These are phyloP conservation scores for Trichoderma reesei DNA, from an alignment of 495 filamentous ascomycete species.

Conservation along the genomic window DNA sequence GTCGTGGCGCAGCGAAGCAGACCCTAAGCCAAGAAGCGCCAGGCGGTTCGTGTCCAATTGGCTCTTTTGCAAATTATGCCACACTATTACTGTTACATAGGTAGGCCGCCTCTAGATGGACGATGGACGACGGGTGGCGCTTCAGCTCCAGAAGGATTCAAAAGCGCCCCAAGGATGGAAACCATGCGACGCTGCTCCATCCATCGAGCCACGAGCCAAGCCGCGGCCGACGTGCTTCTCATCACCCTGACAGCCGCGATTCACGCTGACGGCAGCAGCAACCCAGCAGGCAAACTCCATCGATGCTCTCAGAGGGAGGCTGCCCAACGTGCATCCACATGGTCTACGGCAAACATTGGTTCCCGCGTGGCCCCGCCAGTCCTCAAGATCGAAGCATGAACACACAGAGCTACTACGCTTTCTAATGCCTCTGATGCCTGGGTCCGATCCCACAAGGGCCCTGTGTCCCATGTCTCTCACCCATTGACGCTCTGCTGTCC, in stretches of 20 bases:
- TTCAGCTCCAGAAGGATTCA: slow-evolving; percentile 2
- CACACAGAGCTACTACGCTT: not conserved
- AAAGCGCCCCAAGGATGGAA: not conserved
- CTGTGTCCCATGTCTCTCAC: too few species aligned
- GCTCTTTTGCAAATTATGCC: not conserved
- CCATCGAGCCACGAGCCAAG: not conserved
- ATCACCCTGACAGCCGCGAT: not conserved
- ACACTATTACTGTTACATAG: not conserved
- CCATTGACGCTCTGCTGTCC: too few species aligned
- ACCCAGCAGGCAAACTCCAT: too few species aligned
- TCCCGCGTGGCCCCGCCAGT: too few species aligned
- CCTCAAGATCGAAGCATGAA: too few species aligned
- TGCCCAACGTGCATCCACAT: too few species aligned
- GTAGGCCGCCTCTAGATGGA: not conserved
- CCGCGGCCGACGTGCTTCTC: not conserved
- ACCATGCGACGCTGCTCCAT: not conserved
- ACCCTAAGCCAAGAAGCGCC: not conserved
- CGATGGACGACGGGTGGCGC: not conserved
- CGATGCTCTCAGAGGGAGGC: too few species aligned
- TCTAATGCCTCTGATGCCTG: not conserved
- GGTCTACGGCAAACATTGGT: too few species aligned
- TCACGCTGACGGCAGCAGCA: not conserved
- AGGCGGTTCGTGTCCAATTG: not conserved
- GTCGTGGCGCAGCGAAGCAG: not conserved
- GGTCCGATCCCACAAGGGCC: not conserved